Base-by-base conservation (phyloP, 495 filamentous ascomycete species). In the Thermochaetoides thermophila region DNA sequence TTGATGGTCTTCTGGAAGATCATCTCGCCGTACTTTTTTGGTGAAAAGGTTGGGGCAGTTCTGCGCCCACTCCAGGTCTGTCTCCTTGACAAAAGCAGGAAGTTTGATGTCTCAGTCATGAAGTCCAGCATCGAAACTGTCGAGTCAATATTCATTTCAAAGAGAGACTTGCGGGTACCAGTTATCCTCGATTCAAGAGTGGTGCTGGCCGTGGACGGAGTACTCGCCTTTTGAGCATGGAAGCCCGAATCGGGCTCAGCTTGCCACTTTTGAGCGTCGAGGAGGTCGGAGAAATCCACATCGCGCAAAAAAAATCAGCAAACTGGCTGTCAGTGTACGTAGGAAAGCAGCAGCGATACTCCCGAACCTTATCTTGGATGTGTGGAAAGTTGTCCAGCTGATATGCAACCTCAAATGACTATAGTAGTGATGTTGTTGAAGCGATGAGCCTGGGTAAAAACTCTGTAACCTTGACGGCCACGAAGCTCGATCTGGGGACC, bases 31-130 rank as follows among this genome's bases (percentile, higher is more conserved):
- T 49, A 52, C 26, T 55, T 45, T 1, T 4, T 52, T 49, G 20
- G 27, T 38, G 40, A 55, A 53, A 0, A 53, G 34, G 30, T 53
- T 53, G 7, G 35, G 44, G 43, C 52, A 53, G 20, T 47, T 46
- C 15, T 49, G 38, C 2, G 49, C 33, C 0, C 52, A 34, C 13
- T 49, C 37, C 15, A 35, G 48, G 14, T 42, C 37, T 5, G 49
- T 43, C 27, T 42, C 48, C 11, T 17, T 17, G n/a, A n/a, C n/a
- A n/a, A n/a, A n/a, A n/a, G n/a, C n/a, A n/a, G n/a, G n/a, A n/a
- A n/a, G n/a, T n/a, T n/a, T n/a, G n/a, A n/a, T n/a, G n/a, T n/a
- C n/a, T n/a, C n/a, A n/a, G n/a, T n/a, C n/a, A n/a, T n/a, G n/a
- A n/a, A n/a, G n/a, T n/a, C n/a, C n/a, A n/a, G n/a, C n/a, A n/a